Percentiles rank a stretch among this genome's conserved stretches.
These are phyloP conservation scores for Cadophora sp. DNA, from an alignment of 2,329 filamentous ascomycete species.

Conservation along the genomic window DNA sequence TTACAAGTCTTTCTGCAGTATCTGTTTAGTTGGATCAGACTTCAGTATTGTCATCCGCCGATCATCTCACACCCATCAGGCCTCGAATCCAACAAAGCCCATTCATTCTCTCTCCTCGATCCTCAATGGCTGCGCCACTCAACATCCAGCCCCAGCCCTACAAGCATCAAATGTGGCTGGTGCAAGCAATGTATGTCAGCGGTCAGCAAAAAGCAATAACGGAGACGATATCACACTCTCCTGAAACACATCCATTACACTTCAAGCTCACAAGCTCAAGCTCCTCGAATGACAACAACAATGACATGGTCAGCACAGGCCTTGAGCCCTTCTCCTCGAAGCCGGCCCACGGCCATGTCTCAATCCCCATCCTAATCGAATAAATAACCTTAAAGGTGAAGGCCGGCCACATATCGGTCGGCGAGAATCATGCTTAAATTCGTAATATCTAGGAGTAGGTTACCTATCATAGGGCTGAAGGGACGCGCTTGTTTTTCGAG, in stretches of 20 bases:
- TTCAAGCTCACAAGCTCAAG: not conserved
- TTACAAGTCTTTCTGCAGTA: not conserved
- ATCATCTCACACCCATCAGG: not conserved
- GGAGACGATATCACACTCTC: not conserved
- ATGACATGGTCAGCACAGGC: constrained; percentile 8
- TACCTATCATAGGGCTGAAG: constrained; percentile 14
- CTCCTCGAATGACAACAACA: not conserved
- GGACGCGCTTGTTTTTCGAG: not conserved
- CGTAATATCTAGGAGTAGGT: no score
- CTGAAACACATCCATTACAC: constrained; percentile 10
- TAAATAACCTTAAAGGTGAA: no score
- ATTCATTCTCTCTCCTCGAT: no score
- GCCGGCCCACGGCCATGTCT: no score
- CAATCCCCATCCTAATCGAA: no score
- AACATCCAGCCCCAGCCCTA: not conserved
- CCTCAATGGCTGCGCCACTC: not conserved
- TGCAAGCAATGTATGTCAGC: not conserved
- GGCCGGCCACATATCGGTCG: not conserved
- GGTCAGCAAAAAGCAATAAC: not conserved
- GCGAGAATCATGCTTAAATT: not conserved
- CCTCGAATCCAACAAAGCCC: constrained; percentile 5
- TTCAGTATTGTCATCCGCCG: not conserved
- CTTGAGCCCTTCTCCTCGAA: no score
- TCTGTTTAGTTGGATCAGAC: no score
- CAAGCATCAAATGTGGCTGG: not conserved